Conservation (phyloP, 768 basidiomycete genomes). For the Termitomyces sp. region DNA sequence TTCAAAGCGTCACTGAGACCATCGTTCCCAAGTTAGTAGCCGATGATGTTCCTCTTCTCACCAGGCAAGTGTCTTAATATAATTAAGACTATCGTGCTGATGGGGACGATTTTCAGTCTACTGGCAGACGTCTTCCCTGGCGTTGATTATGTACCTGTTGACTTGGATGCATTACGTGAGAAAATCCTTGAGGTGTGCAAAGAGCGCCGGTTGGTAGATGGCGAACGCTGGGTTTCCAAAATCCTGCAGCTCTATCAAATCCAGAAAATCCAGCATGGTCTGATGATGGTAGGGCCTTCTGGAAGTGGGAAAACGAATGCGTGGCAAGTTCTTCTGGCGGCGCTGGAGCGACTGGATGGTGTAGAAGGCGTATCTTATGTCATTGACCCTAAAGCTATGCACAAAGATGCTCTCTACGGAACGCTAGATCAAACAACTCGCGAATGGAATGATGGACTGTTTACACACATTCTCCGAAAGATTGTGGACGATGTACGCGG, state of each 20-base stretch:
- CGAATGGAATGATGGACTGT: conserved; percentile 98
- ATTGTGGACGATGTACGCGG: conserved; percentile 99
- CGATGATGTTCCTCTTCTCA: conserved; percentile 91
- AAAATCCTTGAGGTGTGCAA: conserved; percentile 83
- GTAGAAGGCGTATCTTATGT: conserved; percentile 92
- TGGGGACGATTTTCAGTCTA: conserved; percentile 45
- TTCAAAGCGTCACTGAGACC: conserved; percentile 97
- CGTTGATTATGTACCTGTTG: conserved; percentile 83
- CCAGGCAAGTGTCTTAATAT: conserved; percentile 52
- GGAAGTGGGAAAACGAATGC: conserved; percentile 96
- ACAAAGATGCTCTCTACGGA: conserved; percentile 97
- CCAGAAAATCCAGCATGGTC: conserved; percentile 98
- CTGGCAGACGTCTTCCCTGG: conserved; percentile 98
- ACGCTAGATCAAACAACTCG: conserved; percentile 95
- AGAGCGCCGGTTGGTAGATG: conserved; percentile 79
- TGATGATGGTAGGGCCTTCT: conserved; percentile 99
- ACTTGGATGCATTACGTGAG: conserved; percentile 78
- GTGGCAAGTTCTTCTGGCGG: conserved; percentile 90
- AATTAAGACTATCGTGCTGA: not conserved
- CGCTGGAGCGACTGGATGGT: conserved; percentile 87
- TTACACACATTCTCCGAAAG: conserved; percentile 95
- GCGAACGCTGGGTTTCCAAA: conserved; percentile 90
- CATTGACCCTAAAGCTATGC: conserved; percentile 98
- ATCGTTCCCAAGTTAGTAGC: conserved; percentile 98
- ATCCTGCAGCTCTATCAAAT: conserved; percentile 98